Percentiles rank a stretch among this genome's conserved stretches.
phyloP scores from a whole-genome alignment of 257 asterid species.

The Plantago major region DNA sequence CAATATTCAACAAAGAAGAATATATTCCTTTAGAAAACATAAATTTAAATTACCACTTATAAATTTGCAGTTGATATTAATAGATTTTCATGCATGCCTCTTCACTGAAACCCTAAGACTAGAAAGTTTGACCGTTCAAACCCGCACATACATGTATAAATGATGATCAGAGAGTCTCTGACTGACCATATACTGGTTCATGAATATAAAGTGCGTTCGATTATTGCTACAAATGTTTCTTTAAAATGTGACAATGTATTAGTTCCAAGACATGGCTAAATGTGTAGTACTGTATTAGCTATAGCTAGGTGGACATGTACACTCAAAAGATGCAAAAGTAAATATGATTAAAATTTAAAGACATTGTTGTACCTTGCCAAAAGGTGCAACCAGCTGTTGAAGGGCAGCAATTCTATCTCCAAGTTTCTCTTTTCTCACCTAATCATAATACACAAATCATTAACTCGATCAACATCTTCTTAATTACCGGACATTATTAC shows the following conservation, averaged over 20 bases:
- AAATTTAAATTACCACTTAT: conserved; percentile 13
- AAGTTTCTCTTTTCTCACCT: conserved; percentile 89
- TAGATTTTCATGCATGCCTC: neutral
- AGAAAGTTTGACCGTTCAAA: conserved; percentile 2
- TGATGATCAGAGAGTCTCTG: no score
- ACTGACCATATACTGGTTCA: no score
- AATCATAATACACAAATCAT: neutral
- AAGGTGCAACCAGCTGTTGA: conserved; percentile 91
- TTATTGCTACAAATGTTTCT: no score
- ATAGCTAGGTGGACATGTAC: no score
- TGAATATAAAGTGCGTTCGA: no score
- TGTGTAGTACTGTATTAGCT: no score
- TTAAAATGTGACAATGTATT: no score
- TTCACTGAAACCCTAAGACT: conserved; percentile 18
- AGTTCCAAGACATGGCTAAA: no score
- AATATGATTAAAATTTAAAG: no score
- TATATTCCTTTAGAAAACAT: no score
- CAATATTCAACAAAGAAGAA: conserved; percentile 30
- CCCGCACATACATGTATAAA: neutral
- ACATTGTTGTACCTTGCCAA: conserved; percentile 66
- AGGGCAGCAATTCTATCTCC: conserved; percentile 93
- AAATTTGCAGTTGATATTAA: conserved; percentile 2
- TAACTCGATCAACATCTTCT: neutral
- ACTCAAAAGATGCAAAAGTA: no score
- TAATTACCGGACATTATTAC: no score